These are phyloP conservation scores for Flueggea neowawraea DNA, from an alignment of 441 rosid species.

Conservation along the genomic window DNA sequence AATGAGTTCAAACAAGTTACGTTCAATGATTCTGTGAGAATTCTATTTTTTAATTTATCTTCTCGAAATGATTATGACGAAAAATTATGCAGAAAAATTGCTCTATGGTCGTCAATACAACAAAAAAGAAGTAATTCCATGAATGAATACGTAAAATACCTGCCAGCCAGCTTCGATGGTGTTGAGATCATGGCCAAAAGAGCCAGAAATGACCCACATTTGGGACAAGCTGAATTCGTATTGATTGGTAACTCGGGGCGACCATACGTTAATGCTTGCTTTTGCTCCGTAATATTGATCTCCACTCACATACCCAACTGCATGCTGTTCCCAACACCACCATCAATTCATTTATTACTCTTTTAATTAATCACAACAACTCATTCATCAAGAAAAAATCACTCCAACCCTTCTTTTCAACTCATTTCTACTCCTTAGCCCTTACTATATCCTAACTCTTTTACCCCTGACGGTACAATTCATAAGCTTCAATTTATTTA, in stretches of 20 bases:
- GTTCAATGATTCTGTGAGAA: too few species aligned
- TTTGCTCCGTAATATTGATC: conserved; percentile 93
- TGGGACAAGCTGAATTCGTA: conserved; percentile 96
- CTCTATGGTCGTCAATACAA: not conserved
- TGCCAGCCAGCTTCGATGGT: conserved; percentile 99
- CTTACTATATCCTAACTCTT: too few species aligned
- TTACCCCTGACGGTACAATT: too few species aligned
- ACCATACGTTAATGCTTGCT: conserved; percentile 96
- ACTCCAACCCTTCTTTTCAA: too few species aligned
- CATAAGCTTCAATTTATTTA: too few species aligned
- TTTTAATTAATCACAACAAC: too few species aligned
- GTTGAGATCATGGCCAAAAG: conserved; percentile 88
- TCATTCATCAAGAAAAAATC: too few species aligned
- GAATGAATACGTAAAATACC: conserved; percentile 22
- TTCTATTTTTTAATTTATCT: too few species aligned
- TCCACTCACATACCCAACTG: conserved; percentile 93
- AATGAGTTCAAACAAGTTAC: too few species aligned
- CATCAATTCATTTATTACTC: not conserved
- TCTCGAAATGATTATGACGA: too few species aligned
- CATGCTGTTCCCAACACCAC: conserved; percentile 53
- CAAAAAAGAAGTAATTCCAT: not conserved
- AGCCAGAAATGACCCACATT: conserved; percentile 96
- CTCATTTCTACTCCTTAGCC: too few species aligned
- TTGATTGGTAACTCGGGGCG: conserved; percentile 71
- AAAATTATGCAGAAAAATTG: too few species aligned